Conservation (phyloP, 331 rosid genomes). For the Arachis monticola region DNA sequence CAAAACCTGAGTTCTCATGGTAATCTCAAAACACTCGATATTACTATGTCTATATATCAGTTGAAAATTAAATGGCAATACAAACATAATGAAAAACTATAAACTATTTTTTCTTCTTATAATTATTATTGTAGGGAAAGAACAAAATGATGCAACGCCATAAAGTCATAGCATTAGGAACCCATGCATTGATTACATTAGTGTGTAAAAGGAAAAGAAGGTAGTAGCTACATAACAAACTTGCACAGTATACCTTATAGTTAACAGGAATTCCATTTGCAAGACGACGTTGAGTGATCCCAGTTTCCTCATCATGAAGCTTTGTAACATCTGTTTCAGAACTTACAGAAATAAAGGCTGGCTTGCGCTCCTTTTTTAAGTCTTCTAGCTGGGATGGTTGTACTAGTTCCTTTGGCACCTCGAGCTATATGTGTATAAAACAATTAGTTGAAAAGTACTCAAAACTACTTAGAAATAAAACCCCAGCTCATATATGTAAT, state of each 20-base stretch:
- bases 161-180: slow-evolving; percentile 4
- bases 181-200: slow-evolving; percentile 34
- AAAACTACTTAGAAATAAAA: slow-evolving; percentile 13
- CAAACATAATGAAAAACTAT: slow-evolving; percentile 14
- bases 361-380: slow-evolving; percentile 65
- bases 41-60: slow-evolving; percentile 20
- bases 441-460: slow-evolving; percentile 38
- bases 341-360: slow-evolving; percentile 71
- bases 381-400: slow-evolving; percentile 70
- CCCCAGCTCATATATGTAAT: slow-evolving; percentile 28
- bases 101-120: neutral
- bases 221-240: slow-evolving; percentile 29
- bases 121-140: slow-evolving; percentile 17
- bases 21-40: slow-evolving; percentile 26
- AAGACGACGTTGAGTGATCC: slow-evolving; percentile 80
- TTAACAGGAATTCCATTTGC: slow-evolving; percentile 92
- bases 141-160: slow-evolving; percentile 18
- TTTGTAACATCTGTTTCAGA: slow-evolving; percentile 59
- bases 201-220: slow-evolving; percentile 20
- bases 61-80: slow-evolving; percentile 6
- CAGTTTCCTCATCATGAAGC: slow-evolving; percentile 86
- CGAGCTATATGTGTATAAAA: slow-evolving; percentile 66
- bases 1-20: slow-evolving; percentile 7
- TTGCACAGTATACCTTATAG: slow-evolving; percentile 70
- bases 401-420: slow-evolving; percentile 92